Evolutionary conservation across 352 stramenopile genomes (phyloP).

Genomic region (Pythium scleroteichum): DNA sequence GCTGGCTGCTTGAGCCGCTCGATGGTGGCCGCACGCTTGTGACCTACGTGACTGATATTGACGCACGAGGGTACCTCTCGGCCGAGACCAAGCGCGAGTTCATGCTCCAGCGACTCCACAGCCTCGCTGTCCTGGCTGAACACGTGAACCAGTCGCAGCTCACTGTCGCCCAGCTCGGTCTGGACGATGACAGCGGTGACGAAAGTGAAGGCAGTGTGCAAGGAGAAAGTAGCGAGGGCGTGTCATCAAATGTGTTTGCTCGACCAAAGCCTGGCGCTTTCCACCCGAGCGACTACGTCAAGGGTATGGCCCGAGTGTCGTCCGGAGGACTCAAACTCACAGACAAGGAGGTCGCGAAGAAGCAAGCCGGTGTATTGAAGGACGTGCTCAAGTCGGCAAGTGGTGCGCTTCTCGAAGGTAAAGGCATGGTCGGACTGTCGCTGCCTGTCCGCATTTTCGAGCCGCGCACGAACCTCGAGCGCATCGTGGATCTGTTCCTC

Average conservation of each 20-base stretch:
- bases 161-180: slow-evolving; percentile 39
- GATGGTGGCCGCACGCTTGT: slow-evolving; percentile 55
- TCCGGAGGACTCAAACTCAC: slow-evolving; percentile 78
- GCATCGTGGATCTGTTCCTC: slow-evolving; percentile 77
- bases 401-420: slow-evolving; percentile 38
- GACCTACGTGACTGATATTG: slow-evolving; percentile 78
- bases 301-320: slow-evolving; percentile 72
- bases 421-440: slow-evolving; percentile 68
- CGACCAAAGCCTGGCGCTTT: slow-evolving; percentile 34
- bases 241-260: slow-evolving; percentile 5
- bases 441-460: slow-evolving; percentile 87
- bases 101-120: slow-evolving; percentile 58
- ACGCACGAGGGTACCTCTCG: slow-evolving; percentile 55
- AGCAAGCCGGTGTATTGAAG: slow-evolving; percentile 83
- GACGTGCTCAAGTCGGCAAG: slow-evolving; percentile 75
- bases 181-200: slow-evolving; percentile 41
- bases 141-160: slow-evolving; percentile 64
- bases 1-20: slow-evolving; percentile 78
- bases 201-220: slow-evolving; percentile 2
- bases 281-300: slow-evolving; percentile 80
- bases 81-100: slow-evolving; percentile 48
- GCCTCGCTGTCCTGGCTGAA: slow-evolving; percentile 58
- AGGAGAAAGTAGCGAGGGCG: neutral
- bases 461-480: slow-evolving; percentile 81
- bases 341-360: slow-evolving; percentile 86